Evolutionary conservation across 208 protist species (phyloP), one percentile per base, ranked within the genome.

Genomic region (Novymonas esmeraldas): DNA sequence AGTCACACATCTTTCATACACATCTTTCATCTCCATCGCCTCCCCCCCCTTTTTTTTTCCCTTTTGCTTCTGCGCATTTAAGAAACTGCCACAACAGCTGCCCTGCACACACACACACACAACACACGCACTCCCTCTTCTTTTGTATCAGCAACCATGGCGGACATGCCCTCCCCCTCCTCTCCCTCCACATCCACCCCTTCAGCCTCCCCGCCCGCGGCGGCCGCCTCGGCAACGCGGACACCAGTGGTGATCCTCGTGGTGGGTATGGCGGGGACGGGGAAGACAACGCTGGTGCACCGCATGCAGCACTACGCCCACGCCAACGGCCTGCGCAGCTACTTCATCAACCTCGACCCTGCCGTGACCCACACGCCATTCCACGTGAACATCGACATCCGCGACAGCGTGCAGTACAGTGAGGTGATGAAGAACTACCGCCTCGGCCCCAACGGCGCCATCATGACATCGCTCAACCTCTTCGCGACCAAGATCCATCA

Each of bases 261-360:
- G 1, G 92, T 99, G n/a, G 99, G 99, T 41, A 99, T 99, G 98
- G 99, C 99, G 0, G 99, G 99, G 20, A 97, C 91, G 46, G 99
- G 99, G 10, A 99, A 99, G 76, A 99, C 98, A 7, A 99, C 98
- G 28, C 76, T 99, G 6, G 93, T 99, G 56, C 98, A 99, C 74
- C 83, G 98, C 49, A 60, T 99, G 31, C 93, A 98, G 70, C 80
- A 98, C 66, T 90, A 99, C 77, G 70, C 98, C 6, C 45, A 78
- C 57, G 44, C 84, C 62, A 51, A 97, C 16, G 74, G 85, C 14
- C 90, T 91, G 33, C 64, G 65, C 33, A 66, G 81, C 4, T 99
- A 99, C 84, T 95, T 98, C 56, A 92, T 99, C 29, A 99, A 99
- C 76, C 81, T 99, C 5, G 99, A 99, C 78, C 98, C 98, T 5